Conservation (phyloP, 2,329 filamentous ascomycete genomes). For the Neodidymelliopsis sp. region DNA sequence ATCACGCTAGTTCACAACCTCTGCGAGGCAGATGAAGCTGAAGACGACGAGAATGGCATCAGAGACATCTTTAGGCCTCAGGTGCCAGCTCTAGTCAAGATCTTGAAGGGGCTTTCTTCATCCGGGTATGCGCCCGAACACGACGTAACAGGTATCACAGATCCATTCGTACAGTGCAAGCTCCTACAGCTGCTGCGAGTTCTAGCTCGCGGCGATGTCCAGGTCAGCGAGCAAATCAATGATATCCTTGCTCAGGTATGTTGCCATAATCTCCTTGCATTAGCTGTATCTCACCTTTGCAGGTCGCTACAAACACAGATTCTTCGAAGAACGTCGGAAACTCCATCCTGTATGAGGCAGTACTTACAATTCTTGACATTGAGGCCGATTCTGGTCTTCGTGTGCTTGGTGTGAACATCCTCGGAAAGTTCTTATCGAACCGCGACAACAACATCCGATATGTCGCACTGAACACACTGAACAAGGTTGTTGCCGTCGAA, state of each 20-base stretch:
- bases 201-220: constrained; percentile 81
- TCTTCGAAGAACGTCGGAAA: constrained; percentile 98
- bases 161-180: constrained; percentile 97
- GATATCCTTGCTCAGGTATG: constrained; percentile 87
- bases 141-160: constrained; percentile 96
- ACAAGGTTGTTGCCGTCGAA: constrained; percentile 97
- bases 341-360: constrained; percentile 95
- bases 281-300: constrained; percentile 24
- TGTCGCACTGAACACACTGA: constrained; percentile 94
- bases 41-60: constrained; percentile 87
- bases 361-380: constrained; percentile 96
- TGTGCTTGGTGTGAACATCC: constrained; percentile 95
- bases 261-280: neutral
- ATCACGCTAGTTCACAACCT: constrained; percentile 89
- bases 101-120: constrained; percentile 88
- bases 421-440: constrained; percentile 98
- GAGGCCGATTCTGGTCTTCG: constrained; percentile 95
- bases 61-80: constrained; percentile 90
- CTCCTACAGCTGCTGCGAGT: constrained; percentile 86
- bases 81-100: constrained; percentile 85
- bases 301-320: constrained; percentile 95
- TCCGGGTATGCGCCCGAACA: constrained; percentile 98
- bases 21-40: constrained; percentile 93
- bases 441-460: constrained; percentile 99
- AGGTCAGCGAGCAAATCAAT: constrained; percentile 96